Conservation (phyloP, 371 early-diverging fungal genomes). For the Nematocida displodere region DNA sequence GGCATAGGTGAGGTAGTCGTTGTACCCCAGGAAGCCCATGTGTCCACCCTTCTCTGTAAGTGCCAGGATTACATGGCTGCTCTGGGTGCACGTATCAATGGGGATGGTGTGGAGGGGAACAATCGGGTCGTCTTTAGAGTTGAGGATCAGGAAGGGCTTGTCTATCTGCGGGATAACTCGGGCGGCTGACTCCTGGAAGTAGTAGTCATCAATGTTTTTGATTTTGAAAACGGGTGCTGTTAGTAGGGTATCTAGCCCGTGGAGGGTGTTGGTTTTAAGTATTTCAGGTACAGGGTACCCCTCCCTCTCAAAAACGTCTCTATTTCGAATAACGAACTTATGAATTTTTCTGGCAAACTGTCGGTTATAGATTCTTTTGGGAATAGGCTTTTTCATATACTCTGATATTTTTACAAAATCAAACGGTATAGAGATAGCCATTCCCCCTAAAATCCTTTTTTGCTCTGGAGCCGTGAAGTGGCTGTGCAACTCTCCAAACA, state of each 20-base stretch:
- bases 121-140: slow-evolving; percentile 83
- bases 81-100: slow-evolving; percentile 69
- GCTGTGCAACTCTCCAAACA: slow-evolving; percentile 50
- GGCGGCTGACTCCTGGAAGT: slow-evolving; percentile 51
- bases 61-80: slow-evolving; percentile 76
- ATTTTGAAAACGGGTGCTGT: slow-evolving; percentile 36
- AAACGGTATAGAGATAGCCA: slow-evolving; percentile 63
- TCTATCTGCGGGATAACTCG: slow-evolving; percentile 53
- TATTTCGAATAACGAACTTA: slow-evolving; percentile 52
- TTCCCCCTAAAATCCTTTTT: slow-evolving; percentile 51
- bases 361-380: slow-evolving; percentile 52
- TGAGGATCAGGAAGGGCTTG: slow-evolving; percentile 74
- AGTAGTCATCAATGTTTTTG: slow-evolving; percentile 48
- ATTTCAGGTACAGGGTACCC: slow-evolving; percentile 11
- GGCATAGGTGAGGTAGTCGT: slow-evolving; percentile 46
- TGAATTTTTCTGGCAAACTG: slow-evolving; percentile 54
- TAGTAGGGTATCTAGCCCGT: slow-evolving; percentile 37
- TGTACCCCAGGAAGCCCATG: slow-evolving; percentile 70
- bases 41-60: slow-evolving; percentile 80
- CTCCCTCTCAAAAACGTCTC: slow-evolving; percentile 37
- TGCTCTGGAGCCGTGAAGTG: slow-evolving; percentile 38
- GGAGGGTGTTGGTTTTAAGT: slow-evolving; percentile 24
- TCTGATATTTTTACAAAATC: slow-evolving; percentile 58
- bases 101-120: slow-evolving; percentile 71
- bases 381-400: slow-evolving; percentile 43